Percentiles rank a stretch among this genome's conserved stretches.
phyloP scores from a whole-genome alignment of 352 stramenopile species.

The Peronospora farinosa region DNA sequence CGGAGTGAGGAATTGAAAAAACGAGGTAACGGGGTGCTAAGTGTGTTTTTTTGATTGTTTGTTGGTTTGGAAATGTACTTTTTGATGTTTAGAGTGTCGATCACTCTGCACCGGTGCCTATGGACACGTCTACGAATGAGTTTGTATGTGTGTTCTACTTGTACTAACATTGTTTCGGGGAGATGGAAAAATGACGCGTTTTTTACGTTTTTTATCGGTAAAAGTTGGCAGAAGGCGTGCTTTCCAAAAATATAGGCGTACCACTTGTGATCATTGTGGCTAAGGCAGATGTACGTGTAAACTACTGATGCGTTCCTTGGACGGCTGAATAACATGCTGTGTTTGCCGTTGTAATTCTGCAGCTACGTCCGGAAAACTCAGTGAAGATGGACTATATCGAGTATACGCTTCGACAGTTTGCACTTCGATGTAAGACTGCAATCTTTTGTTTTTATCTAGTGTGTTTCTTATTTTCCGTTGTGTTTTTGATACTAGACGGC shows the following conservation, averaged over 20 bases:
- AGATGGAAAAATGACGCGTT: background rate
- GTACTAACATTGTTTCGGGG: background rate
- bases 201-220: background rate
- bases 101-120: slow-evolving; percentile 38
- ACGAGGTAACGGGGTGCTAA: background rate
- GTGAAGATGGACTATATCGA: slow-evolving; percentile 85
- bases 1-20: slow-evolving; percentile 2
- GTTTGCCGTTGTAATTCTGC: slow-evolving; percentile 3
- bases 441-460: slow-evolving; percentile 2
- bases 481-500: slow-evolving; percentile 37
- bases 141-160: slow-evolving; percentile 43
- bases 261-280: slow-evolving; percentile 66
- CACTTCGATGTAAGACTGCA: slow-evolving; percentile 55
- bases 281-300: slow-evolving; percentile 62
- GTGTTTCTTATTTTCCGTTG: slow-evolving; percentile 3
- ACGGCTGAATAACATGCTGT: background rate
- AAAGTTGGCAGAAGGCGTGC: slow-evolving; percentile 68
- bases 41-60: slow-evolving; percentile 5
- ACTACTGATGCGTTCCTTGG: background rate
- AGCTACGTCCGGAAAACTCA: slow-evolving; percentile 72
- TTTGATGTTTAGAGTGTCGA: slow-evolving; percentile 41
- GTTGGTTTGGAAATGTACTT: slow-evolving; percentile 1
- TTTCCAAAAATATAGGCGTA: slow-evolving; percentile 75
- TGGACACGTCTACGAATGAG: slow-evolving; percentile 56
- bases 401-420: slow-evolving; percentile 70